These are phyloP conservation scores for Plasmodium chabaudi DNA, from an alignment of 169 alveolate genomes.

Conservation along the genomic window DNA sequence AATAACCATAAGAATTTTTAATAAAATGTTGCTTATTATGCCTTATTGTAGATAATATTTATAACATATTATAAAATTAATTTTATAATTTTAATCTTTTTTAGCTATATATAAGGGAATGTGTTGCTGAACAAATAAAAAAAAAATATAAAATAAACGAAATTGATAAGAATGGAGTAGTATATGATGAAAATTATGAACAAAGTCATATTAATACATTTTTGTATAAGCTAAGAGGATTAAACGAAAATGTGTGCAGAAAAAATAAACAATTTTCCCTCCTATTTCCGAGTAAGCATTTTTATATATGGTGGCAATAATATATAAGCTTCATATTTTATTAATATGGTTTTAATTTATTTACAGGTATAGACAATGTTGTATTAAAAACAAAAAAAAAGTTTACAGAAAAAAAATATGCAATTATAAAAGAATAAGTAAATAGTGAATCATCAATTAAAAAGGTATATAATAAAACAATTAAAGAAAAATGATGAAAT, in stretches of 20 bases:
- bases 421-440: neutral
- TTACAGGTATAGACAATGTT: constrained; percentile 35
- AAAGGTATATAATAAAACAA: neutral
- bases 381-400: constrained; percentile 29
- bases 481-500: constrained; percentile 5
- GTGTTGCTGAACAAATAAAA: constrained; percentile 56
- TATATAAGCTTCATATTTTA: neutral
- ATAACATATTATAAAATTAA: too few relatives aligned
- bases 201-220: constrained; percentile 66
- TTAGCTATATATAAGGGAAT: constrained; percentile 69
- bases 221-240: constrained; percentile 43
- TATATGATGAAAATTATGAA: constrained; percentile 72
- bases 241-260: constrained; percentile 18
- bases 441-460: neutral
- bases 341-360: constrained; percentile 4
- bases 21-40: too few relatives aligned
- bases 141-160: constrained; percentile 60
- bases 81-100: constrained; percentile 13
- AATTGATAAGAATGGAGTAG: constrained; percentile 17
- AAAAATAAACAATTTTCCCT: constrained; percentile 30
- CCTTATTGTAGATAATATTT: too few relatives aligned
- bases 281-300: constrained; percentile 56
- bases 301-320: neutral
- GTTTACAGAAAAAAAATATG: neutral
- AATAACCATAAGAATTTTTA: too few relatives aligned